A percentile compares a stretch with the other conserved stretches of the same genome.
Conservation (phyloP, 305 asterid genomes). For the Fraxinus nigra region DNA sequence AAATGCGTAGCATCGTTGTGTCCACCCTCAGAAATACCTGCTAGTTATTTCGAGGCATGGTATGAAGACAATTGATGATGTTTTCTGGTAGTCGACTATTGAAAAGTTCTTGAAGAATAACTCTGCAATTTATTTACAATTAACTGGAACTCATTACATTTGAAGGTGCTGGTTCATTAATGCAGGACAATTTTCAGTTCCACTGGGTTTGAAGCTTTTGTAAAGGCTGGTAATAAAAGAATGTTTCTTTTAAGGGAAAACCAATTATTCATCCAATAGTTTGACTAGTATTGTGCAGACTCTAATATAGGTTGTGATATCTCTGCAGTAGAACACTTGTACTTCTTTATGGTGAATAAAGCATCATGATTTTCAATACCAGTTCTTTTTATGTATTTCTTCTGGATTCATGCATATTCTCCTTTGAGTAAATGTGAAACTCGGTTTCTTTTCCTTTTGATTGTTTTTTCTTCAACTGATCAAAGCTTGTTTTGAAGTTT, state of each 20-base stretch:
- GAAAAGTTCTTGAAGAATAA: not conserved
- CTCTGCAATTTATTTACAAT: not conserved
- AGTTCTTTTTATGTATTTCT: not conserved
- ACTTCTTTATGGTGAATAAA: not conserved
- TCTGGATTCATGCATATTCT: not conserved
- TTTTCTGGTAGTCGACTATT: constrained; percentile 9
- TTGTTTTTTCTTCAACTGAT: not conserved
- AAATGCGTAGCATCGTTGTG: constrained; percentile 46
- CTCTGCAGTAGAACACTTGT: not conserved
- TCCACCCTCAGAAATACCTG: constrained; percentile 44
- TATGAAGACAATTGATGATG: constrained; percentile 25
- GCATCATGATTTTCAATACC: not conserved
- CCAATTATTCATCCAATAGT: not conserved
- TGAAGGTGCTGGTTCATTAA: not conserved
- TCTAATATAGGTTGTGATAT: not conserved
- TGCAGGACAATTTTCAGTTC: not conserved
- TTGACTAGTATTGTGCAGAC: not conserved
- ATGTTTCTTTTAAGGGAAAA: not conserved
- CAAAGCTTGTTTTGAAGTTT: not conserved
- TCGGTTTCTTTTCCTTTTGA: not conserved
- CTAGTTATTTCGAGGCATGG: constrained; percentile 37
- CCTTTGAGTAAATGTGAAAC: not conserved
- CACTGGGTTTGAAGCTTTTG: not conserved
- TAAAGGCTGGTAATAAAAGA: not conserved
- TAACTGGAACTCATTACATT: not conserved